phyloP scores from a whole-genome alignment of 345 rosid genomes.

The Eucalyptus leucophloia region DNA sequence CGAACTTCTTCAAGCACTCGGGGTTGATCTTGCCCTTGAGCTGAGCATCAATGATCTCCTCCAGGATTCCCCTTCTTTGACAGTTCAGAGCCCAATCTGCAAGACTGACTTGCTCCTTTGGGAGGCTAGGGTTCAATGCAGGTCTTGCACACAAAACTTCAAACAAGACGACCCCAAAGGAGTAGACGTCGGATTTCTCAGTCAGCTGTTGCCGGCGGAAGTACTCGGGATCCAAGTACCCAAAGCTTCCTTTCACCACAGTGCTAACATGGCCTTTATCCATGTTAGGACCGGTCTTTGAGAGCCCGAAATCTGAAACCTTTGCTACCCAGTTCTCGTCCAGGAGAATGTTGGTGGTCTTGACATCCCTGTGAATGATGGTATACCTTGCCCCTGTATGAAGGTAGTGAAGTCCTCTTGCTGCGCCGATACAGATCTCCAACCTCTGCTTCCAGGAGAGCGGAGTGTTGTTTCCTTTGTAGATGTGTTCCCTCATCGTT shows the following conservation, averaged over 20 bases:
- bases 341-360: constrained; percentile 78
- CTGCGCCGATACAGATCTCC: constrained; percentile 71
- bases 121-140: constrained; percentile 54
- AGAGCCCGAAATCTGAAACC: constrained; percentile 79
- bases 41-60: constrained; percentile 52
- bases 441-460: constrained; percentile 64
- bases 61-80: constrained; percentile 32
- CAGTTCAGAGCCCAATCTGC: constrained; percentile 77
- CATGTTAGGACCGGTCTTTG: constrained; percentile 70
- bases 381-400: constrained; percentile 89
- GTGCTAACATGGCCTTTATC: constrained; percentile 81
- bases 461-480: constrained; percentile 37
- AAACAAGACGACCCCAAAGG: constrained; percentile 82
- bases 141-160: constrained; percentile 73
- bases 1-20: constrained; percentile 44
- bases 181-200: constrained; percentile 81
- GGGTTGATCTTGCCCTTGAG: constrained; percentile 33
- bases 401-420: constrained; percentile 79
- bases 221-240: constrained; percentile 85
- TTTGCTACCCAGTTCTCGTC: constrained; percentile 85
- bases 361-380: constrained; percentile 89
- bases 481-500: constrained; percentile 66
- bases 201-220: constrained; percentile 75
- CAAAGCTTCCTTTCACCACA: constrained; percentile 84
- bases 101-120: constrained; percentile 76